These are phyloP conservation scores for Ramichloridium luteum DNA, from an alignment of 2,329 filamentous ascomycete genomes.

Conservation along the genomic window DNA sequence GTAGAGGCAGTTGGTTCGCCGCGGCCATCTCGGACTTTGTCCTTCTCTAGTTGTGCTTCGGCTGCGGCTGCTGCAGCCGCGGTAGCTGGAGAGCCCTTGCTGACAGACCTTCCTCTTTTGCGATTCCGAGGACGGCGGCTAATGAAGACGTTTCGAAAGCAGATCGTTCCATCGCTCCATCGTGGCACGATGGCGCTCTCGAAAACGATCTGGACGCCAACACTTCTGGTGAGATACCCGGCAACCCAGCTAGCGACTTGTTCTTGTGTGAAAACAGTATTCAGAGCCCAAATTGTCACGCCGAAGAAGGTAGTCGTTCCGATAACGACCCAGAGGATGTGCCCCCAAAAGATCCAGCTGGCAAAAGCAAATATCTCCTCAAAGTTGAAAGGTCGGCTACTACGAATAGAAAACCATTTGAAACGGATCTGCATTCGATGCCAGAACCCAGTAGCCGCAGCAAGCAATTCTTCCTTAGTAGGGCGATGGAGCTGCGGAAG, in stretches of 20 bases:
- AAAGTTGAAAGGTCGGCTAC: constrained; percentile 82
- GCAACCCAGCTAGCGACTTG: constrained; percentile 86
- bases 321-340: constrained; percentile 89
- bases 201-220: constrained; percentile 86
- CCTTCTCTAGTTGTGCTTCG: constrained; percentile 41
- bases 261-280: constrained; percentile 96
- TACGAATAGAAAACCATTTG: constrained; percentile 96
- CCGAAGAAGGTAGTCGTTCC: constrained; percentile 97
- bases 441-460: constrained; percentile 86
- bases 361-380: constrained; percentile 94
- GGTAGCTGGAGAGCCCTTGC: constrained; percentile 75
- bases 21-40: constrained; percentile 28
- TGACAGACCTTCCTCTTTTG: constrained; percentile 43
- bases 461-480: constrained; percentile 83
- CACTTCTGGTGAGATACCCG: constrained; percentile 88
- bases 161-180: constrained; percentile 91
- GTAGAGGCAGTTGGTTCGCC: constrained; percentile 16
- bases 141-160: constrained; percentile 92
- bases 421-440: constrained; percentile 80
- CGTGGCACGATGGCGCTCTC: constrained; percentile 95
- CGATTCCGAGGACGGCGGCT: constrained; percentile 75
- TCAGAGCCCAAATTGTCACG: constrained; percentile 76
- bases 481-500: constrained; percentile 64
- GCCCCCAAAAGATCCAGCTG: constrained; percentile 89
- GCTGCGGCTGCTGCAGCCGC: constrained; percentile 79